phyloP scores from a whole-genome alignment of 2,329 filamentous ascomycete species.

The Aspergillus luchuensis region DNA sequence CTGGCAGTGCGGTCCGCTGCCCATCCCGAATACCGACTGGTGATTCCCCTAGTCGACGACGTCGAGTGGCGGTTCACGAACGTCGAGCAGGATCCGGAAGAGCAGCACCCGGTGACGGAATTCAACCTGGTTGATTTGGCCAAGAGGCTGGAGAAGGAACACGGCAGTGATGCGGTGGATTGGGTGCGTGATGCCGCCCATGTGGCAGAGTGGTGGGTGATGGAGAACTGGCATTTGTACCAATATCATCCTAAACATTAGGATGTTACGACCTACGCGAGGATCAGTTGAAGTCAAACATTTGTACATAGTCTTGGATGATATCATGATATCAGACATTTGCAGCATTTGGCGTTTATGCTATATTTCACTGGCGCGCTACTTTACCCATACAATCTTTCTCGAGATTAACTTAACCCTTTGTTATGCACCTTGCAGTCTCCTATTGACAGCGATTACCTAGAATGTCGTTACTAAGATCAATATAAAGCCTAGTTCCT shows the following conservation, averaged over 20 bases:
- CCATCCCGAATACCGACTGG: constrained; percentile 30
- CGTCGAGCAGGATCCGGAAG: constrained; percentile 29
- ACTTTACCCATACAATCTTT: too few species aligned
- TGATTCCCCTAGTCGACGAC: constrained; percentile 35
- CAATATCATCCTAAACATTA: constrained; percentile 15
- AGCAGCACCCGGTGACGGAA: constrained; percentile 25
- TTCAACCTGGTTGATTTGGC: constrained; percentile 29
- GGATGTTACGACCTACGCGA: not conserved
- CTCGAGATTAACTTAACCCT: not conserved
- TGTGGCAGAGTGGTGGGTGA: constrained; percentile 34
- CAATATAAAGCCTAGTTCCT: too few species aligned
- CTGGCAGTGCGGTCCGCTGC: constrained; percentile 35
- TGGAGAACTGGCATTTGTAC: constrained; percentile 33
- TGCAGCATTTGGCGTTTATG: too few species aligned
- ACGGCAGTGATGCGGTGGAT: constrained; percentile 22
- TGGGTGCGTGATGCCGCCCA: constrained; percentile 33
- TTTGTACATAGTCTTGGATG: too few species aligned
- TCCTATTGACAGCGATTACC: too few species aligned
- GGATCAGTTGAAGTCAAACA: too few species aligned
- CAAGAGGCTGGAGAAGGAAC: constrained; percentile 18
- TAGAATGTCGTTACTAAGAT: too few species aligned
- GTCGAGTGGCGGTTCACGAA: constrained; percentile 39
- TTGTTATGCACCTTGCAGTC: too few species aligned
- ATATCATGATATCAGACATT: too few species aligned
- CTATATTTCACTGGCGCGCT: too few species aligned